phyloP scores from a whole-genome alignment of 2,329 filamentous ascomycete genomes.

The Byssochlamys sp. region DNA sequence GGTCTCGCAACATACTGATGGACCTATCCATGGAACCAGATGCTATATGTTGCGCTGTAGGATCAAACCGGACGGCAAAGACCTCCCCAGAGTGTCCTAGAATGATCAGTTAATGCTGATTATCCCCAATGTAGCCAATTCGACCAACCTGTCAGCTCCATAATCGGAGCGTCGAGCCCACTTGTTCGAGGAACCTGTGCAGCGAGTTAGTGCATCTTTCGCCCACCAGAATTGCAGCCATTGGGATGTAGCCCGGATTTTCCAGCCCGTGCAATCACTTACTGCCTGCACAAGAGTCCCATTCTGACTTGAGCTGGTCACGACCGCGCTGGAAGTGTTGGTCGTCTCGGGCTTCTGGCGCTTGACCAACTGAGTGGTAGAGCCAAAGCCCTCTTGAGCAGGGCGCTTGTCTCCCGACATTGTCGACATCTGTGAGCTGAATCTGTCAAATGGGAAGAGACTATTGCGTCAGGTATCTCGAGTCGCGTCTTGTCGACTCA shows the following conservation, averaged over 20 bases:
- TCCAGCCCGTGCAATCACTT: constrained; percentile 26
- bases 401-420: constrained; percentile 92
- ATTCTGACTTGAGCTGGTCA: constrained; percentile 48
- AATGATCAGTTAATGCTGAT: not conserved
- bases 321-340: constrained; percentile 48
- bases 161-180: constrained; percentile 76
- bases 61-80: constrained; percentile 82
- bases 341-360: constrained; percentile 65
- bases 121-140: not conserved
- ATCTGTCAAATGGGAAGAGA: not conserved
- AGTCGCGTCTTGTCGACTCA: not conserved
- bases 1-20: constrained; percentile 53
- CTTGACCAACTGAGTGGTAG: constrained; percentile 70
- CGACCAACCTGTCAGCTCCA: constrained; percentile 73
- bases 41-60: constrained; percentile 76
- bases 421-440: constrained; percentile 10
- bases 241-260: not conserved
- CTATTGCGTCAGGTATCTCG: not conserved
- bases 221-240: not conserved
- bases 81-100: constrained; percentile 66
- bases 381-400: constrained; percentile 71
- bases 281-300: constrained; percentile 59
- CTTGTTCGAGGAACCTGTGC: constrained; percentile 67
- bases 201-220: constrained; percentile 7
- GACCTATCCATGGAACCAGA: constrained; percentile 91